Percentiles rank a stretch among this genome's conserved stretches.
Conservation (phyloP, 2,329 filamentous ascomycete genomes). For the Aspergillus niger region DNA sequence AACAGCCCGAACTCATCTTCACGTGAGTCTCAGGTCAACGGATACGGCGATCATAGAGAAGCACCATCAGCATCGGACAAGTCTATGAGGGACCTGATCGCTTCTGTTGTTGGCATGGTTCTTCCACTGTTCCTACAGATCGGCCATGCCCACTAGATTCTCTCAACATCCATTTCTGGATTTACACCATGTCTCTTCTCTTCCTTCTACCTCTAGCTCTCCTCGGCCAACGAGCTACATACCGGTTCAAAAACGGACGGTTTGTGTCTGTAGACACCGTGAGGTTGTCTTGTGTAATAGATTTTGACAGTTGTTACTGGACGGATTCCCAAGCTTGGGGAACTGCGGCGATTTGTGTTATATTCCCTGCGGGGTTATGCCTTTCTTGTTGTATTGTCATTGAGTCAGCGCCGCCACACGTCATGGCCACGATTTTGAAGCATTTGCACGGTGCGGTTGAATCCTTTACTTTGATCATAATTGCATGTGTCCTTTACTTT, state of each 20-base stretch:
- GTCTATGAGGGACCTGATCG: constrained; percentile 48
- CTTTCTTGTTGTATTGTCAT: not conserved
- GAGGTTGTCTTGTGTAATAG: constrained; percentile 4
- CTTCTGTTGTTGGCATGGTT: constrained; percentile 52
- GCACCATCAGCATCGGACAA: constrained; percentile 37
- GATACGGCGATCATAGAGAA: constrained; percentile 45
- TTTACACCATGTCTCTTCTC: not conserved
- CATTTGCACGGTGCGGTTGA: not conserved
- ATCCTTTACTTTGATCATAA: constrained; percentile 23
- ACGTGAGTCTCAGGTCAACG: constrained; percentile 42
- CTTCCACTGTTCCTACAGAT: constrained; percentile 51
- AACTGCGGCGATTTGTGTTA: not conserved
- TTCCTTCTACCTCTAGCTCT: not conserved
- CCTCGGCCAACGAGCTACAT: not conserved
- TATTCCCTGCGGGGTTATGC: not conserved
- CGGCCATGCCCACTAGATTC: constrained; percentile 46
- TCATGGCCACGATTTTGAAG: constrained; percentile 1
- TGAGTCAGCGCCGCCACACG: not conserved
- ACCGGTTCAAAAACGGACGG: not conserved
- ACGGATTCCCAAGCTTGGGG: not conserved
- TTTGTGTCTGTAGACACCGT: not conserved
- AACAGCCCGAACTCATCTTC: constrained; percentile 38
- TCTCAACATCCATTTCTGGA: not conserved
- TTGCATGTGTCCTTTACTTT: constrained; percentile 23
- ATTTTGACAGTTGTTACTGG: not conserved